Evolutionary conservation across 306 rosid genomes (phyloP).

Genomic region (Cicer yamashitae): DNA sequence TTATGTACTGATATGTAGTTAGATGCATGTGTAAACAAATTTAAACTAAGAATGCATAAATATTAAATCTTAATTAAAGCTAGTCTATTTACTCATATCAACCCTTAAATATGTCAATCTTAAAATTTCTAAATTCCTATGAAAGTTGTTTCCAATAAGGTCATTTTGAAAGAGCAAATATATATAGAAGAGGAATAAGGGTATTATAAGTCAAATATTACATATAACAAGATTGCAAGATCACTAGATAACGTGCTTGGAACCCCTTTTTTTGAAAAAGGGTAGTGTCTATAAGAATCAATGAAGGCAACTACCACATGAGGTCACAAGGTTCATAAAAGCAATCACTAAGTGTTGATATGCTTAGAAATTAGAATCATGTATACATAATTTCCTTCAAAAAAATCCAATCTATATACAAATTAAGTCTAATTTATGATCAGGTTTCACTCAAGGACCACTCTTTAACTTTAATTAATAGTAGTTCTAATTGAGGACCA

Average conservation of each 20-base stretch:
- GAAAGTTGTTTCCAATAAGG: too few relatives aligned
- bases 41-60: too few relatives aligned
- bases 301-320: neutral
- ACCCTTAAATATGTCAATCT: too few relatives aligned
- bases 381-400: neutral
- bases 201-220: neutral
- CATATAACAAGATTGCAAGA: neutral
- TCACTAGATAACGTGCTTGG: neutral
- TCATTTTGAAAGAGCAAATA: too few relatives aligned
- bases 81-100: too few relatives aligned
- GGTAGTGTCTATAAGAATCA: neutral
- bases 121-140: too few relatives aligned
- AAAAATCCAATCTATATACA: neutral
- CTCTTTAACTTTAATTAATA: constrained; percentile 15
- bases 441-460: constrained; percentile 41
- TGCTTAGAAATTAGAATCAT: neutral
- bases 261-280: neutral
- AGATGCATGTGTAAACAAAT: too few relatives aligned
- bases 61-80: too few relatives aligned
- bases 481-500: constrained; percentile 49
- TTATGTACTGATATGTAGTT: too few relatives aligned
- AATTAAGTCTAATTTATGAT: neutral
- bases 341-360: constrained; percentile 15
- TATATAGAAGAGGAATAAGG: too few relatives aligned
- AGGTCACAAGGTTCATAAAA: neutral